A percentile compares a stretch with the other conserved stretches of the same genome.
Evolutionary conservation across 768 basidiomycete species (phyloP).

Genomic region (Paxillus ammoniavirescens): DNA sequence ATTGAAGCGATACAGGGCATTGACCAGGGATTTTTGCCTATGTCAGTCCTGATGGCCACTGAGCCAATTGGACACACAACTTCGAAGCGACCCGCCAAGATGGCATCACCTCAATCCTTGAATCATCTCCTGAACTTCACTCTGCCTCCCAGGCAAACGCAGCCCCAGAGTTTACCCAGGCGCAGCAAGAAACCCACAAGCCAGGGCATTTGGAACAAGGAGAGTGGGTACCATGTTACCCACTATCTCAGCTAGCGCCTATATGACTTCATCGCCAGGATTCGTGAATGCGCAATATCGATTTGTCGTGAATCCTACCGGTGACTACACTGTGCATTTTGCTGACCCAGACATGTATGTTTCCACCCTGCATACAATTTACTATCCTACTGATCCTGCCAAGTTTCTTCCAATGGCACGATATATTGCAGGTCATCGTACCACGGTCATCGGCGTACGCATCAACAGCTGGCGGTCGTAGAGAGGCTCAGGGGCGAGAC

Average conservation of each 20-base stretch:
- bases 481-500: conserved; percentile 40
- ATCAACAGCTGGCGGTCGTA: conserved; percentile 49
- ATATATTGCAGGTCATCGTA: conserved; percentile 93
- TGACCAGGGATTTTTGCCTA: conserved; percentile 12
- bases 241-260: conserved; percentile 13
- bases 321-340: conserved; percentile 93
- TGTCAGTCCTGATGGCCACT: conserved; percentile 29
- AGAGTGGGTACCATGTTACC: conserved; percentile 62
- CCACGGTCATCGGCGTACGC: conserved; percentile 78
- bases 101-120: conserved; percentile 59
- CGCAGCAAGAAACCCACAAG: conserved; percentile 71
- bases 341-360: conserved; percentile 96
- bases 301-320: conserved; percentile 91
- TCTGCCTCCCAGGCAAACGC: conserved; percentile 80
- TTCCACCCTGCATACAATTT: conserved; percentile 1
- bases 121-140: conserved; percentile 94
- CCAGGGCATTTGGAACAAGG: conserved; percentile 81
- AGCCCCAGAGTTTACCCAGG: conserved; percentile 60
- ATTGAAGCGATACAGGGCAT: conserved; percentile 12
- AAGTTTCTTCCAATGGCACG: conserved; percentile 95
- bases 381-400: not conserved
- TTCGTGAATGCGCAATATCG: conserved; percentile 97
- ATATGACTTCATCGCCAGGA: conserved; percentile 45
- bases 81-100: conserved; percentile 65
- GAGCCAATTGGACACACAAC: conserved; percentile 31